These are phyloP conservation scores for Backusella luteola DNA, from an alignment of 192 early-diverging fungal species.

Conservation along the genomic window DNA sequence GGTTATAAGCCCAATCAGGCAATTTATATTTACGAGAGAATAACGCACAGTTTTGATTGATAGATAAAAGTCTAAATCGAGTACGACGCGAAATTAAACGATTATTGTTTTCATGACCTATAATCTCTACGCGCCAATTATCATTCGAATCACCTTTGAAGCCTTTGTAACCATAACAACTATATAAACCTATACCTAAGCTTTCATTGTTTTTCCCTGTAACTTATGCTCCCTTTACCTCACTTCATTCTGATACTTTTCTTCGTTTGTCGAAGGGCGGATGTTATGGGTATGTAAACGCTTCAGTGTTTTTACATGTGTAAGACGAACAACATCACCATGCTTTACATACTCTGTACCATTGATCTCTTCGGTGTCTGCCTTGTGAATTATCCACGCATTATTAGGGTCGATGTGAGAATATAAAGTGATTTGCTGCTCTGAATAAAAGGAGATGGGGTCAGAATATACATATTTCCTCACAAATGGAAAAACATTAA, in stretches of 20 bases:
- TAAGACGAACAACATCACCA: slow-evolving; percentile 77
- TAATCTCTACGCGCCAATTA: slow-evolving; percentile 85
- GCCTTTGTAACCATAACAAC: slow-evolving; percentile 65
- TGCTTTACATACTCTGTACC: slow-evolving; percentile 63
- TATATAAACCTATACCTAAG: background rate
- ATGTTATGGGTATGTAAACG: slow-evolving; percentile 72
- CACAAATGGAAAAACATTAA: background rate
- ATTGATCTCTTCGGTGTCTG: slow-evolving; percentile 9
- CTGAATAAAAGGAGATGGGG: slow-evolving; percentile 21
- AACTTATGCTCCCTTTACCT: slow-evolving; percentile 28
- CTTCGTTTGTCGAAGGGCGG: slow-evolving; percentile 64
- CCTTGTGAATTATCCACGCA: slow-evolving; percentile 67
- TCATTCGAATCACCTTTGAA: slow-evolving; percentile 92
- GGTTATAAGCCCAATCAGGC: slow-evolving; percentile 91
- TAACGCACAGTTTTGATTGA: slow-evolving; percentile 74
- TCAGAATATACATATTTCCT: background rate
- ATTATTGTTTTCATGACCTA: slow-evolving; percentile 54
- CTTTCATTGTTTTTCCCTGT: background rate
- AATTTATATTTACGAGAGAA: slow-evolving; percentile 81
- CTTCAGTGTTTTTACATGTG: slow-evolving; percentile 59
- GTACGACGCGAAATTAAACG: slow-evolving; percentile 63
- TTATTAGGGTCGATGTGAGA: slow-evolving; percentile 90
- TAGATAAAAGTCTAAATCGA: slow-evolving; percentile 77
- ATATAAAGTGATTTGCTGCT: slow-evolving; percentile 80
- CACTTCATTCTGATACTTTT: slow-evolving; percentile 78